phyloP scores from a whole-genome alignment of 148 eudicot species.

The Fagopyrum tataricum region DNA sequence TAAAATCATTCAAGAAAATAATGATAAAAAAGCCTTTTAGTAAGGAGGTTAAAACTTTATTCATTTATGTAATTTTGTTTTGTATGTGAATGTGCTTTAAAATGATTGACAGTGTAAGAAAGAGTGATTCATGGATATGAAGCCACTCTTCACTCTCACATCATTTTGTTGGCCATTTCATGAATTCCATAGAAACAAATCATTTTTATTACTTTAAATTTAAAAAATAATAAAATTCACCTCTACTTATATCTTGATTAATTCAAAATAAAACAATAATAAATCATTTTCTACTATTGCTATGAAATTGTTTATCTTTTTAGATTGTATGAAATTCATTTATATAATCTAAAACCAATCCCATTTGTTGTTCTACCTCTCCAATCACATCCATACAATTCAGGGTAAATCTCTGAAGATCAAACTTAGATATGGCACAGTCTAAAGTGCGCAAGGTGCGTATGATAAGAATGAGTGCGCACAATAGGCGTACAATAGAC shows the following conservation, averaged over 20 bases:
- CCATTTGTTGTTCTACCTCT: conserved; percentile 7
- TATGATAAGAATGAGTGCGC: conserved; percentile 21
- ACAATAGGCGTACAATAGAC: conserved; percentile 23
- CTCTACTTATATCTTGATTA: not conserved
- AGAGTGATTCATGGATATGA: conserved; percentile 46
- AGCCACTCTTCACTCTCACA: conserved; percentile 37
- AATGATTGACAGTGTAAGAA: conserved; percentile 25
- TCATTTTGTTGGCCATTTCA: conserved; percentile 73
- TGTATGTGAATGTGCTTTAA: not conserved
- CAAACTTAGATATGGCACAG: not conserved
- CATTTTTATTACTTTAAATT: conserved; percentile 8
- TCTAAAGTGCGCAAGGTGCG: conserved; percentile 18
- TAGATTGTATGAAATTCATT: conserved; percentile 14
- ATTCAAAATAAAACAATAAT: too few relatives aligned
- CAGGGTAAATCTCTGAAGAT: not conserved
- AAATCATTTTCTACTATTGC: conserved; percentile 21
- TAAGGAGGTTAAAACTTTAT: not conserved
- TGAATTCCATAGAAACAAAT: conserved; percentile 19
- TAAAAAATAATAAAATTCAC: conserved; percentile 4
- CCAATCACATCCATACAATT: conserved; percentile 8
- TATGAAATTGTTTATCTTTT: conserved; percentile 17
- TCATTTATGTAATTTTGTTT: not conserved
- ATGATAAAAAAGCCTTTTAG: not conserved
- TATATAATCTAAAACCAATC: conserved; percentile 17
- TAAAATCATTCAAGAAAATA: not conserved